These are phyloP conservation scores for Syncephalastrum contaminatum DNA, from an alignment of 371 early-diverging fungal genomes.

Conservation along the genomic window DNA sequence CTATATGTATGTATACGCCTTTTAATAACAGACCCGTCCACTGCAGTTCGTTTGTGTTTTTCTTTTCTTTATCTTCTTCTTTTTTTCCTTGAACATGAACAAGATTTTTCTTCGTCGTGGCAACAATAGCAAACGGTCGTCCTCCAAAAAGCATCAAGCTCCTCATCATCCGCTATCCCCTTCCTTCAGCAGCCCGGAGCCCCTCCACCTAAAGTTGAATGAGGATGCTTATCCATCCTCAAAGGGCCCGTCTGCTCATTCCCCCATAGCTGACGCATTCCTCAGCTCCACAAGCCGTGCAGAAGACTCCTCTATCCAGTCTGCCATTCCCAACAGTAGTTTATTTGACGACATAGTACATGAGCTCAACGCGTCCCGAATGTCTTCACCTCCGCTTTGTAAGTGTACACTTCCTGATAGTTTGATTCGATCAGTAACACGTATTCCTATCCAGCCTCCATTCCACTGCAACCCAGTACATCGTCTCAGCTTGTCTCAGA, in stretches of 20 bases:
- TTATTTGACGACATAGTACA: conserved; percentile 10
- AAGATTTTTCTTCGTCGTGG: conserved; percentile 9
- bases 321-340: conserved; percentile 4
- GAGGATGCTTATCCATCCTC: neutral
- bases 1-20: neutral
- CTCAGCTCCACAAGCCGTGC: conserved; percentile 4
- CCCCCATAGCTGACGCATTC: conserved; percentile 16
- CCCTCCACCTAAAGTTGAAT: conserved; percentile 10
- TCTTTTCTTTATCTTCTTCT: conserved; percentile 6
- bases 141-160: neutral
- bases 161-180: conserved; percentile 4
- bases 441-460: too few species aligned
- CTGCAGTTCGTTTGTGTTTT: neutral
- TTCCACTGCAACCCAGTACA: too few species aligned
- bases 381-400: too few species aligned
- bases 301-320: too few species aligned
- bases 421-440: too few species aligned
- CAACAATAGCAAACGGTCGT: conserved; percentile 1
- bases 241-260: neutral
- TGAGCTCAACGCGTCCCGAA: neutral
- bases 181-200: conserved; percentile 17
- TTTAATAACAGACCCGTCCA: conserved; percentile 8
- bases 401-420: too few species aligned
- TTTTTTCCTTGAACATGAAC: conserved; percentile 1
- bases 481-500: too few species aligned